Base-by-base conservation (phyloP, 2,329 filamentous ascomycete genomes). In the Aureobasidium melanogenum region DNA sequence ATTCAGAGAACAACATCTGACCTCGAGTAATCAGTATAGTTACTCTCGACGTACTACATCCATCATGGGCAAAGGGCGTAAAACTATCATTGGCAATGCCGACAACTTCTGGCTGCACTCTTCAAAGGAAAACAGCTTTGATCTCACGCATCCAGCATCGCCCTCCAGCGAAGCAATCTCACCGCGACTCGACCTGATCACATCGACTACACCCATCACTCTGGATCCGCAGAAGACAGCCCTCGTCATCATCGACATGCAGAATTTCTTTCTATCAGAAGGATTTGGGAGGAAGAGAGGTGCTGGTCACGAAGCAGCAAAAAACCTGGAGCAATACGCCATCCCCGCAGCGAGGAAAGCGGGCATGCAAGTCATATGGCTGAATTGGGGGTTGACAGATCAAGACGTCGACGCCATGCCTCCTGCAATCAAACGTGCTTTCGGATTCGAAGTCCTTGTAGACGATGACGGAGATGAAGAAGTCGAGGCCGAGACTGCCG, bases 61-160 rank as follows among this genome's bases (percentile, higher is more conserved):
- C n/a, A 50, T 19, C 24, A 59, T 44, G 44, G 26, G 57, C 4
- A 43, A 52, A 8, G 65, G 68, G 60, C 69, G 69, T 38, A 72
- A 72, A 67, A 69, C 74, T 38, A 63, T 77, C 57, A 76, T 80
- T 62, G 78, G 78, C 63, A 70, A 71, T 43, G 62, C 67, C 10
- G 65, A 68, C 17, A 76, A 74, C 66, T 77, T 77, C 69, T 80
- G 78, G 78, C 71, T 75, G 5, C 75, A 78, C 66, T 74, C 74
- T 39, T 70, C 72, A 2, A 62, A 62, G n/a, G 22, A 61, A 24
- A 72, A 67, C 12, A 77, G 76, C 51, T 80, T 79, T 68, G 74
- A 80, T 64, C 73, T 80, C 5, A 79, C 77, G 1, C 78, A 75
- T 62, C 72, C 76, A 1, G 10, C 67, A 7, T 64, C 67, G 4